Percentiles rank a stretch among this genome's conserved stretches.
Evolutionary conservation across 1,284 basidiomycete genomes (phyloP).

Genomic region (Moniliella sp.): DNA sequence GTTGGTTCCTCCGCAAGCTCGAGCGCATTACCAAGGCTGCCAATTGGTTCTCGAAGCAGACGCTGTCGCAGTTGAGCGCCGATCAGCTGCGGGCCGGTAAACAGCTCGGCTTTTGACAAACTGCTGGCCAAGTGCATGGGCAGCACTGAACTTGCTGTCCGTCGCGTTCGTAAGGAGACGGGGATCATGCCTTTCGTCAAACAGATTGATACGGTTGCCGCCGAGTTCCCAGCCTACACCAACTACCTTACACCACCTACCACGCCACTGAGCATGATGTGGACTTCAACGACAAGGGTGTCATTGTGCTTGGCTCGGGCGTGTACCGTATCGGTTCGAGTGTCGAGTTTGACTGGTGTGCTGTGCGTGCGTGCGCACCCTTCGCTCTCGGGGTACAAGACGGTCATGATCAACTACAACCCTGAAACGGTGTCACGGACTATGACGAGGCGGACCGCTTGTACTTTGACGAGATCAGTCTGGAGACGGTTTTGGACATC

Average conservation of each 20-base stretch:
- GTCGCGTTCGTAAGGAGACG: slow-evolving; percentile 60
- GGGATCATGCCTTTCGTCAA: slow-evolving; percentile 78
- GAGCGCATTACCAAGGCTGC: slow-evolving; percentile 34
- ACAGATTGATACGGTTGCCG: slow-evolving; percentile 95
- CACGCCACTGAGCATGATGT: slow-evolving; percentile 83
- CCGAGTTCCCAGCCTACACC: slow-evolving; percentile 92
- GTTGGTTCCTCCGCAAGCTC: slow-evolving; percentile 84
- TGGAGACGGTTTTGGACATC: slow-evolving; percentile 90
- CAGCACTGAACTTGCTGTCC: slow-evolving; percentile 70
- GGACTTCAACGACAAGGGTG: slow-evolving; percentile 65
- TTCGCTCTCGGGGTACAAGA: slow-evolving; percentile 79
- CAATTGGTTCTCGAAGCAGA: slow-evolving; percentile 41
- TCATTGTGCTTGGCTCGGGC: slow-evolving; percentile 91
- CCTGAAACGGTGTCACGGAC: slow-evolving; percentile 95
- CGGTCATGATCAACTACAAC: slow-evolving; percentile 99
- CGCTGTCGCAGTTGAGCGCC: slow-evolving; percentile 47
- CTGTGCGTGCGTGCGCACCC: slow-evolving; percentile 86
- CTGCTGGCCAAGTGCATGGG: slow-evolving; percentile 60
- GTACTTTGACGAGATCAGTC: slow-evolving; percentile 93
- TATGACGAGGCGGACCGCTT: slow-evolving; percentile 94
- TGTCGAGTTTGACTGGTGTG: slow-evolving; percentile 99
- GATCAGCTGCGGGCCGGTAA: slow-evolving; percentile 61
- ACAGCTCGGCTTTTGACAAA: slow-evolving; percentile 75
- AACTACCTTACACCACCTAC: slow-evolving; percentile 98
- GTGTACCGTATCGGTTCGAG: slow-evolving; percentile 96